A percentile compares a stretch with the other conserved stretches of the same genome.
Conservation (phyloP, 495 filamentous ascomycete genomes). For the Lasiosphaeria ovina region DNA sequence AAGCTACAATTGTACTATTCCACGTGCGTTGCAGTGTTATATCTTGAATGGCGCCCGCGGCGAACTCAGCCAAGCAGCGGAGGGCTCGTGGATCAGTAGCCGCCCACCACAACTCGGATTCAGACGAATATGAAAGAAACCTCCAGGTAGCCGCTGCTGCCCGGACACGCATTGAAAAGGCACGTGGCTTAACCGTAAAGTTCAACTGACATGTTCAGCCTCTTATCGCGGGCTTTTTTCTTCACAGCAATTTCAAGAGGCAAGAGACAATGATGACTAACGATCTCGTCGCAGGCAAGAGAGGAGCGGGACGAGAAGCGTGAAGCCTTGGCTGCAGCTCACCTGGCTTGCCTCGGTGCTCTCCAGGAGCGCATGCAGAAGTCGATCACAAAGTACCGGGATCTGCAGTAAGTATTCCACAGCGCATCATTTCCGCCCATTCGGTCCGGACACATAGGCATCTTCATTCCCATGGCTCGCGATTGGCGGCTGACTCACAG, state of each 20-base stretch:
- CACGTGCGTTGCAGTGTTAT: no score
- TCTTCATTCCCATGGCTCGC: no score
- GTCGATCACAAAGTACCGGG: slow-evolving; percentile 20
- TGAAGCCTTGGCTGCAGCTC: slow-evolving; percentile 17
- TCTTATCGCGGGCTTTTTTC: neutral
- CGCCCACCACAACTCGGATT: neutral
- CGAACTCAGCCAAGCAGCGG: slow-evolving; percentile 19
- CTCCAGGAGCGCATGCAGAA: slow-evolving; percentile 21
- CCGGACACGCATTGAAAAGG: neutral
- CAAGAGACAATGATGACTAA: neutral
- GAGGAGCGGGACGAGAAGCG: slow-evolving; percentile 10
- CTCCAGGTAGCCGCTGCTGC: neutral
- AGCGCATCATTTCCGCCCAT: no score
- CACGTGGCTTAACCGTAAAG: neutral
- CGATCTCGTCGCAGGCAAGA: neutral
- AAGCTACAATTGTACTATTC: neutral
- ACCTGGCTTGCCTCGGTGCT: slow-evolving; percentile 11
- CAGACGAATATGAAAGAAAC: neutral
- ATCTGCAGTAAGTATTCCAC: slow-evolving; percentile 18
- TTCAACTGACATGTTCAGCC: no score
- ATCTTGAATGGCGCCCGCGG: slow-evolving; percentile 20
- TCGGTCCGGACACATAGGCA: no score
- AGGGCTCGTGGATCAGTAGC: neutral
- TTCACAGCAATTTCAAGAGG: neutral
- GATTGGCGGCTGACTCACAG: no score